phyloP scores from a whole-genome alignment of 306 rosid species.

The Rosa persica region DNA sequence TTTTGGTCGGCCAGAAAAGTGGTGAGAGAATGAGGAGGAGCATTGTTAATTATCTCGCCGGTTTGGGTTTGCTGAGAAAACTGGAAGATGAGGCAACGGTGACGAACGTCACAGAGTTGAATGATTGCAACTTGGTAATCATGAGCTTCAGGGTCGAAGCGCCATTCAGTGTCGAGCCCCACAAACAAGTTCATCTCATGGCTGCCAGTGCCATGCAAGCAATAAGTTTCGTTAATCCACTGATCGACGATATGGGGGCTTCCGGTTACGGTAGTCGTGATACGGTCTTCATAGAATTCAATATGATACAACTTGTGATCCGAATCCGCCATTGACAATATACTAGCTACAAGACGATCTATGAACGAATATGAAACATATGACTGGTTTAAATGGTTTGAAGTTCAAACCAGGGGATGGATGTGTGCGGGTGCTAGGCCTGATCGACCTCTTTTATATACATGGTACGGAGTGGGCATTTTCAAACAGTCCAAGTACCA shows the following conservation, averaged over 20 bases:
- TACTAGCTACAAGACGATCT: too few species aligned
- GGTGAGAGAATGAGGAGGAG: neutral
- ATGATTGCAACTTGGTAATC: neutral
- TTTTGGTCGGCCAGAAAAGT: too few species aligned
- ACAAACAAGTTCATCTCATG: neutral
- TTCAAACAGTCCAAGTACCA: too few species aligned
- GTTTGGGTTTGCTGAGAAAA: neutral
- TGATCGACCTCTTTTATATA: too few species aligned
- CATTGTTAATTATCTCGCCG: too few species aligned
- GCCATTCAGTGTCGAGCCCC: conserved; percentile 10
- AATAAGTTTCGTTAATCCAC: neutral
- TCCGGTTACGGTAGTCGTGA: neutral
- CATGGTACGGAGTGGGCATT: too few species aligned
- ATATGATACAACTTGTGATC: neutral
- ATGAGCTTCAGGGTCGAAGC: neutral
- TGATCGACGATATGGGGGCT: neutral
- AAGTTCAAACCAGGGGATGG: too few species aligned
- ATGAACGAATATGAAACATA: too few species aligned
- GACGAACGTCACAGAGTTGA: neutral
- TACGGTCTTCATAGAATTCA: neutral
- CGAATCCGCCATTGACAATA: neutral
- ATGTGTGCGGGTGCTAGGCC: too few species aligned
- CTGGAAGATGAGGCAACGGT: neutral
- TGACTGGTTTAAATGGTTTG: too few species aligned
- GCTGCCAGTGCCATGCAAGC: neutral